phyloP scores from a whole-genome alignment of 345 rosid species.

The Trapa bicornis region DNA sequence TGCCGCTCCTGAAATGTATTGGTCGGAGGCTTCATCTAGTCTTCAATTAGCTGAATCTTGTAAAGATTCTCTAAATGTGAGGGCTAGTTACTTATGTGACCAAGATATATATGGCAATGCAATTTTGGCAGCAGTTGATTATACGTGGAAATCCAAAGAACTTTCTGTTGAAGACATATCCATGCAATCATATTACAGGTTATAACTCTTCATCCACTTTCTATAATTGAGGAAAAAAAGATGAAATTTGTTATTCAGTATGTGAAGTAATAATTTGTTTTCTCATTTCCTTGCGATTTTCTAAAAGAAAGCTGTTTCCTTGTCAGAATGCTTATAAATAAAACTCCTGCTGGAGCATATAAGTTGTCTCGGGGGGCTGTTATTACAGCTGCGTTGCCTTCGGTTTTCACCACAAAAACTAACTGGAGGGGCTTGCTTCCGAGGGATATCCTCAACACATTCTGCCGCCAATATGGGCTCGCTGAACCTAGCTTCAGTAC shows the following conservation, averaged over 20 bases:
- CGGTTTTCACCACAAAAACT: slow-evolving; percentile 47
- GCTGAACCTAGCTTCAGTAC: slow-evolving; percentile 58
- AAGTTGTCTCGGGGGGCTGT: slow-evolving; percentile 69
- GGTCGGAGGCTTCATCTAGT: slow-evolving; percentile 21
- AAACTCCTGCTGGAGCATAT: slow-evolving; percentile 71
- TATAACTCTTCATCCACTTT: background rate
- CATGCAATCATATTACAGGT: slow-evolving; percentile 72
- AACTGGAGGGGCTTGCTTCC: slow-evolving; percentile 86
- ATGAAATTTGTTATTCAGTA: background rate
- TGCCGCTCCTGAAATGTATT: slow-evolving; percentile 33
- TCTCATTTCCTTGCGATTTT: background rate
- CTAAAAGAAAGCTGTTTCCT: background rate
- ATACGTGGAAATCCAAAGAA: slow-evolving; percentile 55
- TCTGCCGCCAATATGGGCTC: slow-evolving; percentile 77
- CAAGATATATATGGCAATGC: slow-evolving; percentile 70
- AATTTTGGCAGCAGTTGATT: slow-evolving; percentile 80
- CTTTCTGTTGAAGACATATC: slow-evolving; percentile 58
- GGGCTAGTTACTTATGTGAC: slow-evolving; percentile 67
- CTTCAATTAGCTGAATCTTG: slow-evolving; percentile 12
- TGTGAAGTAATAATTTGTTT: background rate
- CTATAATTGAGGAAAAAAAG: background rate
- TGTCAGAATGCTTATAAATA: slow-evolving; percentile 21
- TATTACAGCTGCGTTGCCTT: slow-evolving; percentile 59
- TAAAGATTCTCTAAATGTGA: slow-evolving; percentile 43
- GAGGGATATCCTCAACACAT: slow-evolving; percentile 54